A percentile compares a stretch with the other conserved stretches of the same genome.
Evolutionary conservation across 176 grass and related monocot genomes (phyloP).

Genomic region (Aegilops umbellulata): DNA sequence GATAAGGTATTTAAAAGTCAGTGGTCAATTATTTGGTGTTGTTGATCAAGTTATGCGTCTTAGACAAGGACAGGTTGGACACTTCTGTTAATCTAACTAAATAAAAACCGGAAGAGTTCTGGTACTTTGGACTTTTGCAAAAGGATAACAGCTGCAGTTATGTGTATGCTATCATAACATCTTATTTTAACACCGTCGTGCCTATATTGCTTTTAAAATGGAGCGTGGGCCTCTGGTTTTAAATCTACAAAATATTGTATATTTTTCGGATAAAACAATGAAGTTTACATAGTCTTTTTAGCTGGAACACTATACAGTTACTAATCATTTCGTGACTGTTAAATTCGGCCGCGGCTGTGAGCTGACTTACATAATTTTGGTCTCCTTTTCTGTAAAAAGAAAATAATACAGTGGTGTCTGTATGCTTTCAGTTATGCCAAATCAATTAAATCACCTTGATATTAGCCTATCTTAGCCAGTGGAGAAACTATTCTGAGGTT

Average conservation of each 20-base stretch:
- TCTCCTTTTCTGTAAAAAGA: not conserved
- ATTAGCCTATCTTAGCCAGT: not conserved
- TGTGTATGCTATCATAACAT: not conserved
- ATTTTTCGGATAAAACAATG: not conserved
- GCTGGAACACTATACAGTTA: not conserved
- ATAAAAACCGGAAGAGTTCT: not conserved
- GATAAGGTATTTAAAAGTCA: not conserved
- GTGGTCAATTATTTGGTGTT: not conserved
- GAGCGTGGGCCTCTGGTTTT: not conserved
- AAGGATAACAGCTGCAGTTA: not conserved
- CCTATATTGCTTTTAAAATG: not conserved
- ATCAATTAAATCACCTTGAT: not conserved
- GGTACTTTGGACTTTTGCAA: not conserved
- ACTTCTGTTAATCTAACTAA: not conserved
- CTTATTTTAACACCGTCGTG: not conserved
- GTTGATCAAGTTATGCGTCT: conserved; percentile 17
- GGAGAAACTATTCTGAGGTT: not conserved
- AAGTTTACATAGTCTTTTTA: not conserved
- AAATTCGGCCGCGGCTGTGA: not conserved
- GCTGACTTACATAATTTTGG: not conserved
- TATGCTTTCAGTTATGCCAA: not conserved
- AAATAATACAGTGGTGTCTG: not conserved
- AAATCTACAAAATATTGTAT: not conserved
- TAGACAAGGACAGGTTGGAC: not conserved
- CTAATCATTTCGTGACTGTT: not conserved